Evolutionary conservation across 495 filamentous ascomycete genomes (phyloP).

Genomic region (Tuber magnatum): DNA sequence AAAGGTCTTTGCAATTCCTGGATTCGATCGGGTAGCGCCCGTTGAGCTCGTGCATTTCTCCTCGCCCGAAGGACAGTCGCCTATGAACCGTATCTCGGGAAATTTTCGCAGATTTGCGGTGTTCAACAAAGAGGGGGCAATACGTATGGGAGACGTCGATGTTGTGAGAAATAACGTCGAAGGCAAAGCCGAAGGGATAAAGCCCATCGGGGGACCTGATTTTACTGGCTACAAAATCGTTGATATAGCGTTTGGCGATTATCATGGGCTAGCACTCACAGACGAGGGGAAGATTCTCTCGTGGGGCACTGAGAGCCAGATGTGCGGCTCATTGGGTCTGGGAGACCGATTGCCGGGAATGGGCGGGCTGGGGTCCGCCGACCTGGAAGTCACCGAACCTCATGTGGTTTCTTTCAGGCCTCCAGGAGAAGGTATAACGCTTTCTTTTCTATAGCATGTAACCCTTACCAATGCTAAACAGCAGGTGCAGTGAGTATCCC

Average conservation of each 20-base stretch:
- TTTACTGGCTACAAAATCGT: constrained; percentile 28
- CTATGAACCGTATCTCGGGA: constrained; percentile 29
- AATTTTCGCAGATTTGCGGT: constrained; percentile 35
- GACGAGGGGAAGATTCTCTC: constrained; percentile 33
- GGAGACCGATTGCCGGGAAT: constrained; percentile 17
- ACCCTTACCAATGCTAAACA: background rate
- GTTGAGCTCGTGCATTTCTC: constrained; percentile 33
- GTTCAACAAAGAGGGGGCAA: constrained; percentile 35
- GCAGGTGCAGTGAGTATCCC: background rate
- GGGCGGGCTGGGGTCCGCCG: background rate
- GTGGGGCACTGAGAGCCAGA: constrained; percentile 33
- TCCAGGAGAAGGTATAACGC: background rate
- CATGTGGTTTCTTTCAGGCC: background rate
- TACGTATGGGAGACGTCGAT: constrained; percentile 25
- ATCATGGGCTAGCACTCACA: constrained; percentile 37
- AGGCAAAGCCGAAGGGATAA: constrained; percentile 9
- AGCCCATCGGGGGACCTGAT: constrained; percentile 20
- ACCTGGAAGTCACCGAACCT: constrained; percentile 13
- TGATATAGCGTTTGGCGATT: constrained; percentile 38
- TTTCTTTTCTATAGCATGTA: background rate
- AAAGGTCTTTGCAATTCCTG: constrained; percentile 33
- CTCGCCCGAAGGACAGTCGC: constrained; percentile 20
- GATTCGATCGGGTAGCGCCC: constrained; percentile 13
- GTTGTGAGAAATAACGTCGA: constrained; percentile 20
- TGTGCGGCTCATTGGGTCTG: constrained; percentile 35